phyloP scores from a whole-genome alignment of 2,329 filamentous ascomycete genomes.

The Colletotrichum sp. region DNA sequence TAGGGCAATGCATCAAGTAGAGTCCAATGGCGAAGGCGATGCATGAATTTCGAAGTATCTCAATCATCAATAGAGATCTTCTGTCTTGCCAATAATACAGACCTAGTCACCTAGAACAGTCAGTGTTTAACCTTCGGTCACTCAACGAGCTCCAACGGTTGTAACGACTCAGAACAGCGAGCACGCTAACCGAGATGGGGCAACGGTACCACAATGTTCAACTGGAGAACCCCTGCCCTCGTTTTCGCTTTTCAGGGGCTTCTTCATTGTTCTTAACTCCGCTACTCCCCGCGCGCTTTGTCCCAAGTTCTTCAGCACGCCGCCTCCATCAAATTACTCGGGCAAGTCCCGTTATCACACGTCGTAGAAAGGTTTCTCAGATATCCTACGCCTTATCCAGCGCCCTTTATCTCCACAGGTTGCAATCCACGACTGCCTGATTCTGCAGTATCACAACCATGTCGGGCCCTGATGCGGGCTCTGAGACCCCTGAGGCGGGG shows the following conservation, averaged over 20 bases:
- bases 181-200: neutral
- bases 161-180: neutral
- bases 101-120: neutral
- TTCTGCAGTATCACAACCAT: neutral
- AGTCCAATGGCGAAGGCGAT: neutral
- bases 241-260: neutral
- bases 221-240: neutral
- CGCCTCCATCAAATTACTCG: neutral
- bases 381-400: neutral
- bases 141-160: neutral
- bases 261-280: neutral
- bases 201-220: neutral
- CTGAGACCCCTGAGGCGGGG: neutral
- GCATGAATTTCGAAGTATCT: neutral
- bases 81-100: neutral
- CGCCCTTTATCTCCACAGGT: neutral
- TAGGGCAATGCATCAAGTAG: slow-evolving; percentile 35
- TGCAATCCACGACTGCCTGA: neutral
- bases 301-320: neutral
- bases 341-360: neutral
- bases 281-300: neutral
- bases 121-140: neutral
- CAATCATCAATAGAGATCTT: neutral
- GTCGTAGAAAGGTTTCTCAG: neutral
- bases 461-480: neutral